phyloP scores from a whole-genome alignment of 495 filamentous ascomycete species.

The Aspergillus ellipticus region DNA sequence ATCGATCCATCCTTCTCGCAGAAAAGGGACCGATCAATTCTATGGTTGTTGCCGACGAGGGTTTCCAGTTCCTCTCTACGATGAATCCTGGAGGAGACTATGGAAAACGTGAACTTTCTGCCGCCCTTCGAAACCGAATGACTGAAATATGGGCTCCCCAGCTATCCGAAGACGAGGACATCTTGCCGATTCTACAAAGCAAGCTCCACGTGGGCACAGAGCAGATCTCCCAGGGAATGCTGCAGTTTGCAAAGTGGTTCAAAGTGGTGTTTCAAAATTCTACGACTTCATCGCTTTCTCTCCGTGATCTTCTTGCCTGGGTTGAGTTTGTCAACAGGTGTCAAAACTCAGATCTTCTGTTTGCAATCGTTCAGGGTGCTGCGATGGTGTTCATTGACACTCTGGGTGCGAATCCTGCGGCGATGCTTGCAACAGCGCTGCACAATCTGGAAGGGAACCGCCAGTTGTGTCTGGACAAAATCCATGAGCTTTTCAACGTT shows the following conservation, averaged over 20 bases:
- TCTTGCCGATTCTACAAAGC: constrained; percentile 76
- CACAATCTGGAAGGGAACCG: constrained; percentile 59
- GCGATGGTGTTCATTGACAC: constrained; percentile 96
- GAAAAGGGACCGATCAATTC: constrained; percentile 87
- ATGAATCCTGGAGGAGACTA: constrained; percentile 99
- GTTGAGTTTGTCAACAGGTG: constrained; percentile 83
- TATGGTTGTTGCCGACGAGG: constrained; percentile 68
- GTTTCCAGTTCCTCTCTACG: constrained; percentile 94
- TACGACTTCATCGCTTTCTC: constrained; percentile 69
- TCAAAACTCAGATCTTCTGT: constrained; percentile 43
- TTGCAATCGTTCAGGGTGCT: constrained; percentile 76
- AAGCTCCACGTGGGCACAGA: constrained; percentile 62
- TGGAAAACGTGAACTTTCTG: constrained; percentile 94
- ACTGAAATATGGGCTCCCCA: constrained; percentile 98
- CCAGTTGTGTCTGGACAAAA: constrained; percentile 64
- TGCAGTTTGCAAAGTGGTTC: constrained; percentile 92
- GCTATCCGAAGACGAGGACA: constrained; percentile 72
- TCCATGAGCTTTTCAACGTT: constrained; percentile 60
- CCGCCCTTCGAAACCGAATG: constrained; percentile 91
- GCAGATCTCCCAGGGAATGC: constrained; percentile 51
- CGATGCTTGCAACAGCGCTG: constrained; percentile 63
- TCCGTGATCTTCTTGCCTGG: constrained; percentile 89
- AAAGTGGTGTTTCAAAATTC: constrained; percentile 70
- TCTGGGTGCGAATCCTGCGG: constrained; percentile 88
- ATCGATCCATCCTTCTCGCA: constrained; percentile 80